phyloP scores from a whole-genome alignment of 2,329 filamentous ascomycete genomes.

The Ceratocystis diversiconidia region DNA sequence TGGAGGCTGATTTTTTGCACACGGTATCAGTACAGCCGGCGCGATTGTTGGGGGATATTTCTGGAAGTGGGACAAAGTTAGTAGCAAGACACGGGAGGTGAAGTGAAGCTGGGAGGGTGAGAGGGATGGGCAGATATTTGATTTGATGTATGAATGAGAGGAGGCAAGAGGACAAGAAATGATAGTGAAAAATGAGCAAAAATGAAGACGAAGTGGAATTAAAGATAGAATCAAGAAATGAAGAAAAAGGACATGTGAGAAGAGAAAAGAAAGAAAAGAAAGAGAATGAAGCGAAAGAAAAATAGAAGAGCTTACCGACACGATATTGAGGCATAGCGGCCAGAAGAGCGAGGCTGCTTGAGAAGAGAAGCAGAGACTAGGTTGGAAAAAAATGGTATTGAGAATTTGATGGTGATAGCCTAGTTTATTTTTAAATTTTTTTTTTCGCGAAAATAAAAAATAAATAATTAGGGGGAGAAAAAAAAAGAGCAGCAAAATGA shows the following conservation, averaged over 20 bases:
- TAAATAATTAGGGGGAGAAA: not conserved
- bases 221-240: not conserved
- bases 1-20: constrained; percentile 56
- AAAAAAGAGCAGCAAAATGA: not conserved
- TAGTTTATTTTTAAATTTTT: not conserved
- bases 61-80: constrained; percentile 30
- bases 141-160: not conserved
- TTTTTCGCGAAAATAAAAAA: not conserved
- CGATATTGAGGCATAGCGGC: constrained; percentile 32
- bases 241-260: not conserved
- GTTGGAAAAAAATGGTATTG: constrained; percentile 14
- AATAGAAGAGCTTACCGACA: constrained; percentile 27
- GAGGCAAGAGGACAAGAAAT: not conserved
- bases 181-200: not conserved
- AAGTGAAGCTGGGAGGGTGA: not conserved
- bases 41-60: constrained; percentile 54
- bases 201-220: not conserved
- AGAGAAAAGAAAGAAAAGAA: not conserved
- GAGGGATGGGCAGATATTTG: not conserved
- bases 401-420: not conserved
- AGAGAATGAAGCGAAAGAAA: not conserved
- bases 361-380: constrained; percentile 3
- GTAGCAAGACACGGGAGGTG: not conserved
- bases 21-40: constrained; percentile 58
- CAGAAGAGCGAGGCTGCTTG: not conserved